These are phyloP conservation scores for Acacia melanoxylon DNA, from an alignment of 306 rosid species.

Conservation along the genomic window DNA sequence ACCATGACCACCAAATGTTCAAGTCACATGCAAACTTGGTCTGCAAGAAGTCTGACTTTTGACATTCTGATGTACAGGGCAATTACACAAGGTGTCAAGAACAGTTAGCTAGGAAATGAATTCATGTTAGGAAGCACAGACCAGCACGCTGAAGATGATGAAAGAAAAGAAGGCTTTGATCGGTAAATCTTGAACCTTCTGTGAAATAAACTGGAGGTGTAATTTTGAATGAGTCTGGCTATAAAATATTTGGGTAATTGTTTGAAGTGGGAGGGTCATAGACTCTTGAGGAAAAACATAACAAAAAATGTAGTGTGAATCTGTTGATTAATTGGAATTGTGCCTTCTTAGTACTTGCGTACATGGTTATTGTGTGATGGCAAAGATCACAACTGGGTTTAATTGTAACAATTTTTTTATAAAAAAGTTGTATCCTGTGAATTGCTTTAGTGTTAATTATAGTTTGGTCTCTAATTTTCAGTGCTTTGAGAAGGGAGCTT, in stretches of 20 bases:
- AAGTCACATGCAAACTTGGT: neutral
- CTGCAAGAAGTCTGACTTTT: neutral
- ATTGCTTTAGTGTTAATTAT: neutral
- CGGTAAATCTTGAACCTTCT: neutral
- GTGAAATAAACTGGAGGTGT: neutral
- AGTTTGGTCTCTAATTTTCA: neutral
- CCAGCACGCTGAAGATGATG: neutral
- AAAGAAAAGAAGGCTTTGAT: neutral
- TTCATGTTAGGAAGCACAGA: neutral
- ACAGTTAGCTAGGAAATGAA: neutral
- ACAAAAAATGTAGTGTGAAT: neutral
- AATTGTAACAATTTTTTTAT: neutral
- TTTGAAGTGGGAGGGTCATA: neutral
- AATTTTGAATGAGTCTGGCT: neutral
- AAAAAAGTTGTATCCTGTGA: neutral
- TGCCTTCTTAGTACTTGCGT: neutral
- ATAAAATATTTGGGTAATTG: neutral
- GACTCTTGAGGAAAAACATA: neutral
- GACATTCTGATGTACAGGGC: neutral
- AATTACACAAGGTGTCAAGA: constrained; percentile 11
- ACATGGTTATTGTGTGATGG: neutral
- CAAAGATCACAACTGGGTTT: neutral
- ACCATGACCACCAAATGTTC: neutral
- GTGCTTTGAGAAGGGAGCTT: neutral
- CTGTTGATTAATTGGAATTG: neutral